Evolutionary conservation across 139 green algal genomes (phyloP).

Genomic region (Eudorina sp.): DNA sequence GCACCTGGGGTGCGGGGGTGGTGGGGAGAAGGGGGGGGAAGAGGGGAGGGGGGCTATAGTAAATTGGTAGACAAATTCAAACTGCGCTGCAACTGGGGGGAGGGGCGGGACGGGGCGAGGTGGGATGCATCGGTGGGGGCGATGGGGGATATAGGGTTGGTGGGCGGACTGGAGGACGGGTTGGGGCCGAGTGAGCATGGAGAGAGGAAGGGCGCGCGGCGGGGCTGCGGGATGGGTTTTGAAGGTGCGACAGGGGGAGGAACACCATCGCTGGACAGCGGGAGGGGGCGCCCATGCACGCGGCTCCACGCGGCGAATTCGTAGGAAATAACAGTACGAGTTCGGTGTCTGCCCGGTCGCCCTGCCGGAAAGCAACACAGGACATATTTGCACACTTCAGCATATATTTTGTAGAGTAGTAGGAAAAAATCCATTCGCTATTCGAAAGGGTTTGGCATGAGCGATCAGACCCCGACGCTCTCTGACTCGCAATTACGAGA

Average conservation of each 20-base stretch:
- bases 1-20: slow-evolving; percentile 72
- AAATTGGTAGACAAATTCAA: too few relatives aligned
- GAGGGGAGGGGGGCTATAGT: neutral
- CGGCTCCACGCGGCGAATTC: too few relatives aligned
- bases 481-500: neutral
- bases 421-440: too few relatives aligned
- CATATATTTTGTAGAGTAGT: too few relatives aligned
- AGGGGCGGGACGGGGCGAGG: neutral
- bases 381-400: too few relatives aligned
- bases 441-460: neutral
- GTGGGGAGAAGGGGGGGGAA: neutral
- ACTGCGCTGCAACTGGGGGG: neutral
- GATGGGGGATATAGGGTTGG: neutral
- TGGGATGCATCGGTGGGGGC: neutral
- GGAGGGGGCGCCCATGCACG: too few relatives aligned
- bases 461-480: neutral
- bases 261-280: too few relatives aligned
- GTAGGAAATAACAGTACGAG: too few relatives aligned
- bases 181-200: neutral
- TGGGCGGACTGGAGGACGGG: neutral
- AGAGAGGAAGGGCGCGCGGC: neutral
- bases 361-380: too few relatives aligned
- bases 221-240: neutral
- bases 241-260: too few relatives aligned
- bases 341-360: too few relatives aligned